A percentile compares a stretch with the other conserved stretches of the same genome.
phyloP scores from a whole-genome alignment of 306 rosid genomes.

The Psophocarpus tetragonolobus region DNA sequence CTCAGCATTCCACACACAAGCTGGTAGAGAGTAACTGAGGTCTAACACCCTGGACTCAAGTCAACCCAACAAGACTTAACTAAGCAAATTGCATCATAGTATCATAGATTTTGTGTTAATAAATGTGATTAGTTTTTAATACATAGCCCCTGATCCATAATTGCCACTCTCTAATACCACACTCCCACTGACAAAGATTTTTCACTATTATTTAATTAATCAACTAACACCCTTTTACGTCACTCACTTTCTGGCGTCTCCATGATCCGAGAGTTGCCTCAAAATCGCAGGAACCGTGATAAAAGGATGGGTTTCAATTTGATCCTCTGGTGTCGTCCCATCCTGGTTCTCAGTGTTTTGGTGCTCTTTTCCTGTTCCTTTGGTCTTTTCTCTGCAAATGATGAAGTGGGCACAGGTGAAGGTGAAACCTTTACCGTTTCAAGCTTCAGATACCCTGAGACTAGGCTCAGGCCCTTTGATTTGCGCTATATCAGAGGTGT shows the following conservation, averaged over 20 bases:
- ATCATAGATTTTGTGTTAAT: slow-evolving; percentile 15
- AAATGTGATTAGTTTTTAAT: background rate
- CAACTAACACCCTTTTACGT: slow-evolving; percentile 15
- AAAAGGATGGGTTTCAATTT: slow-evolving; percentile 50
- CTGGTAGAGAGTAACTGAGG: background rate
- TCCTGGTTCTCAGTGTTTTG: slow-evolving; percentile 40
- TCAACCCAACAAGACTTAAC: slow-evolving; percentile 22
- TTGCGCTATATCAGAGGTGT: slow-evolving; percentile 81
- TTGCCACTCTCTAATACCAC: background rate
- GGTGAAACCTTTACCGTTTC: slow-evolving; percentile 68
- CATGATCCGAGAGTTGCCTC: slow-evolving; percentile 34
- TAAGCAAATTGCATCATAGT: background rate
- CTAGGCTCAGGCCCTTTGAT: slow-evolving; percentile 59
- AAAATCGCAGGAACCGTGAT: background rate
- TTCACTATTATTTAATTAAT: background rate
- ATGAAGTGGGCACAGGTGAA: slow-evolving; percentile 41
- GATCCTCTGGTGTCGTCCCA: slow-evolving; percentile 38
- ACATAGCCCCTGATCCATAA: background rate
- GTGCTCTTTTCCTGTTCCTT: slow-evolving; percentile 43
- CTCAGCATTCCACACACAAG: background rate
- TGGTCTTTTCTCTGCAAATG: slow-evolving; percentile 39
- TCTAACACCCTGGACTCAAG: background rate
- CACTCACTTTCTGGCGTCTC: slow-evolving; percentile 14
- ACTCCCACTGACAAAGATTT: background rate
- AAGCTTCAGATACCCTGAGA: slow-evolving; percentile 66